Conservation (phyloP, 176 grass and related monocot genomes). For the Triticum urartu region DNA sequence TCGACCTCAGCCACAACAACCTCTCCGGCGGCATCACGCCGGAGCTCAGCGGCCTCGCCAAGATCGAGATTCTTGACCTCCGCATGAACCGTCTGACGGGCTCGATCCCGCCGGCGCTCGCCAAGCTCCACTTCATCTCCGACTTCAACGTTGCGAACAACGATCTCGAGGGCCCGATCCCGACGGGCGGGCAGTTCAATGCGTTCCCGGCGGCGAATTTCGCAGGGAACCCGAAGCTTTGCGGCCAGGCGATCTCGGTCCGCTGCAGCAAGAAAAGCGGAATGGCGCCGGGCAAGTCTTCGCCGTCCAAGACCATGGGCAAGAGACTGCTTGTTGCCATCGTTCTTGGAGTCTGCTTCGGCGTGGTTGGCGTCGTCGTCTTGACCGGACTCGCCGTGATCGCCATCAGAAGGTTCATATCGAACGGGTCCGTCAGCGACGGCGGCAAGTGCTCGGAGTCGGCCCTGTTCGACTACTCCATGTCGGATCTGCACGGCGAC, state of each 20-base stretch:
- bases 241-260: constrained; percentile 19
- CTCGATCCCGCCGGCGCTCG: constrained; percentile 26
- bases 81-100: constrained; percentile 38
- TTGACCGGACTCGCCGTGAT: constrained; percentile 25
- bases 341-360: constrained; percentile 41
- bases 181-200: constrained; percentile 41
- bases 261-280: neutral
- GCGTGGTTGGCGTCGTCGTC: constrained; percentile 1
- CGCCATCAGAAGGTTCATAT: neutral
- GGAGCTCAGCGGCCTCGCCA: constrained; percentile 25
- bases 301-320: neutral
- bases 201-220: constrained; percentile 37
- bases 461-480: constrained; percentile 35
- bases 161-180: constrained; percentile 50
- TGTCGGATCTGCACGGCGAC: constrained; percentile 22
- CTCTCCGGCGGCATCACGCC: constrained; percentile 37
- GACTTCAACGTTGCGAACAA: constrained; percentile 43
- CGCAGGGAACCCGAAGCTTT: constrained; percentile 41
- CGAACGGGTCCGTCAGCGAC: constrained; percentile 1
- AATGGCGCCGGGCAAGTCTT: neutral
- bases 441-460: neutral
- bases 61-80: constrained; percentile 34
- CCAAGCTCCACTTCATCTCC: constrained; percentile 34
- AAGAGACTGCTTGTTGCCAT: constrained; percentile 10
- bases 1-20: constrained; percentile 38